These are phyloP conservation scores for Quillaja saponaria DNA, from an alignment of 306 rosid genomes.

Conservation along the genomic window DNA sequence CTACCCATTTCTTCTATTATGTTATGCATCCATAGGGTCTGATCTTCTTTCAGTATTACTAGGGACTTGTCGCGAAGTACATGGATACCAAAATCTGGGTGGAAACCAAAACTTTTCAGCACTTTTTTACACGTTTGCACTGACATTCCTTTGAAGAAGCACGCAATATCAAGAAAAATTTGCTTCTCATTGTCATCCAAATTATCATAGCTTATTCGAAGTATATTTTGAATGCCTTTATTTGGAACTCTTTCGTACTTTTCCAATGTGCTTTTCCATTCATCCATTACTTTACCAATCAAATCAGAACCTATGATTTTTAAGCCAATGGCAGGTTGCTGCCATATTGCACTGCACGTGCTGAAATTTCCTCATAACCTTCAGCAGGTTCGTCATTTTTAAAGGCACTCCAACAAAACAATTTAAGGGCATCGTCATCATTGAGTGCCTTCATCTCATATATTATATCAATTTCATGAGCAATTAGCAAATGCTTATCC, in stretches of 20 bases:
- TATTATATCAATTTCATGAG: neutral
- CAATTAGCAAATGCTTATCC: constrained; percentile 13
- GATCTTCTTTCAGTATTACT: neutral
- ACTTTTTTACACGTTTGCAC: neutral
- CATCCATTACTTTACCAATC: neutral
- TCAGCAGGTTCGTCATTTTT: neutral
- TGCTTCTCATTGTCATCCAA: constrained; percentile 15
- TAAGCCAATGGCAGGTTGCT: constrained; percentile 28
- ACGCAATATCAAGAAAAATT: constrained; percentile 27
- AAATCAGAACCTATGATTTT: constrained; percentile 30
- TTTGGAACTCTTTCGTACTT: neutral
- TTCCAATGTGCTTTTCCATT: constrained; percentile 20
- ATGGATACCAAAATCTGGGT: neutral
- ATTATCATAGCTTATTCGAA: constrained; percentile 17
- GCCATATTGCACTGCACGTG: neutral
- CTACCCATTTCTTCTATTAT: constrained; percentile 26
- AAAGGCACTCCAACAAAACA: constrained; percentile 28
- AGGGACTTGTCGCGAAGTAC: constrained; percentile 30
- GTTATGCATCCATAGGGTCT: neutral
- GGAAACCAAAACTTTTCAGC: neutral
- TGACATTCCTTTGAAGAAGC: constrained; percentile 12
- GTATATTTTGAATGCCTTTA: neutral
- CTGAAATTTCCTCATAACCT: neutral
- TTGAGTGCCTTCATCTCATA: constrained; percentile 7
- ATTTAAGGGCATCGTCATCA: constrained; percentile 8